Conservation (phyloP, 2,329 filamentous ascomycete species). For the Arthrinium puccinioides region DNA sequence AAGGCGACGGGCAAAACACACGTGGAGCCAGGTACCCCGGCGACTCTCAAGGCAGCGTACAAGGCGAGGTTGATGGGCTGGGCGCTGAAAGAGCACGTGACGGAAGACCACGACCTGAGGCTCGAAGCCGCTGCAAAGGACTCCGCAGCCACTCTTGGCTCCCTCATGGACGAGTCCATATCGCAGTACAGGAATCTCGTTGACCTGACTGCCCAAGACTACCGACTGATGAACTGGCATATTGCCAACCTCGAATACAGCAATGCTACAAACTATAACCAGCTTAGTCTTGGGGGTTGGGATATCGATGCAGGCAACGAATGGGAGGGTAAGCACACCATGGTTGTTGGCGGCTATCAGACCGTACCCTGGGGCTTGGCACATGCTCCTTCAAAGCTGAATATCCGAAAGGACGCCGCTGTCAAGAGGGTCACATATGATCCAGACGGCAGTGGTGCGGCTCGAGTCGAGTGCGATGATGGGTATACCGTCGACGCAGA, state of each 20-base stretch:
- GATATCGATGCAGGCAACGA: slow-evolving; percentile 98
- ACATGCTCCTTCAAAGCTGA: slow-evolving; percentile 66
- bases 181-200: slow-evolving; percentile 78
- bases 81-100: slow-evolving; percentile 58
- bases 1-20: slow-evolving; percentile 67
- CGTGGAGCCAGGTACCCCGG: slow-evolving; percentile 60
- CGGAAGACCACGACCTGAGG: slow-evolving; percentile 60
- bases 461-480: slow-evolving; percentile 67
- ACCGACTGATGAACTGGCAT: slow-evolving; percentile 94
- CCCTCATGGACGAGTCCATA: slow-evolving; percentile 89
- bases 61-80: slow-evolving; percentile 80
- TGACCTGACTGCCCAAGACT: slow-evolving; percentile 76
- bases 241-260: slow-evolving; percentile 97
- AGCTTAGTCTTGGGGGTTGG: slow-evolving; percentile 84
- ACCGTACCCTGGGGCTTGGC: slow-evolving; percentile 84
- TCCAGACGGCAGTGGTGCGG: slow-evolving; percentile 37
- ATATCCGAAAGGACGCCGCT: slow-evolving; percentile 65
- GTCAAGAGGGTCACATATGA: slow-evolving; percentile 68
- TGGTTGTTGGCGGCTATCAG: slow-evolving; percentile 90
- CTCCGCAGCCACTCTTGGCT: slow-evolving; percentile 69
- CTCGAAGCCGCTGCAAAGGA: slow-evolving; percentile 58
- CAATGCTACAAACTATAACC: slow-evolving; percentile 82
- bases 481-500: slow-evolving; percentile 77
- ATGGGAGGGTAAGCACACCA: slow-evolving; percentile 90
- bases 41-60: slow-evolving; percentile 65